Conservation (phyloP, 768 basidiomycete genomes). For the Mycena sanguinolenta region DNA sequence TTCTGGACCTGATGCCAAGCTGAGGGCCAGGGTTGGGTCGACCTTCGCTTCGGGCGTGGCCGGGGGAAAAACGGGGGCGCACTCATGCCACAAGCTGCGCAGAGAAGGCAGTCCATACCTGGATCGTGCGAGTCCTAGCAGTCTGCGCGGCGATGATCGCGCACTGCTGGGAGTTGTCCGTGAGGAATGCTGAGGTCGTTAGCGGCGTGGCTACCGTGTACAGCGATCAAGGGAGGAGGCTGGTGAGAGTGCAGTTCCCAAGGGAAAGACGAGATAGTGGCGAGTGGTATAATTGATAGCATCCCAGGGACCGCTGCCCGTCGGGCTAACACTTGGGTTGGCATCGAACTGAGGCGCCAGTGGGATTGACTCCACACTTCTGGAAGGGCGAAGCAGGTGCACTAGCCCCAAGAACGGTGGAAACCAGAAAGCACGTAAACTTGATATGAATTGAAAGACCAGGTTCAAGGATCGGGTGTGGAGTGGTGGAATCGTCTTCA, state of each 20-base stretch:
- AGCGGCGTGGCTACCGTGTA: slow-evolving; percentile 71
- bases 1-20: background rate
- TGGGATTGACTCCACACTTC: slow-evolving; percentile 44
- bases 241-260: background rate
- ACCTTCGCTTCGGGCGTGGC: slow-evolving; percentile 26
- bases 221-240: slow-evolving; percentile 51
- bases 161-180: slow-evolving; percentile 51
- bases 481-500: too few species aligned
- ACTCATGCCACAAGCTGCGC: slow-evolving; percentile 21
- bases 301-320: slow-evolving; percentile 18
- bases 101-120: slow-evolving; percentile 69
- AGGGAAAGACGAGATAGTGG: too few species aligned
- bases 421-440: background rate
- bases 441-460: background rate
- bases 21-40: slow-evolving; percentile 16
- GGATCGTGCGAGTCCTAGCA: slow-evolving; percentile 79
- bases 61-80: too few species aligned
- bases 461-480: too few species aligned
- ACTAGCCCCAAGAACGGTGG: background rate
- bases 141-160: slow-evolving; percentile 67
- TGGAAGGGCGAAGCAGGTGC: background rate
- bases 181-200: slow-evolving; percentile 77
- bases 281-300: slow-evolving; percentile 45
- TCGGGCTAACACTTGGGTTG: slow-evolving; percentile 5
- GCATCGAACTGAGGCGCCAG: slow-evolving; percentile 35